Percentiles rank a stretch among this genome's conserved stretches.
These are phyloP conservation scores for Phyllosticta ampelicida DNA, from an alignment of 2,329 filamentous ascomycete species.

Conservation along the genomic window DNA sequence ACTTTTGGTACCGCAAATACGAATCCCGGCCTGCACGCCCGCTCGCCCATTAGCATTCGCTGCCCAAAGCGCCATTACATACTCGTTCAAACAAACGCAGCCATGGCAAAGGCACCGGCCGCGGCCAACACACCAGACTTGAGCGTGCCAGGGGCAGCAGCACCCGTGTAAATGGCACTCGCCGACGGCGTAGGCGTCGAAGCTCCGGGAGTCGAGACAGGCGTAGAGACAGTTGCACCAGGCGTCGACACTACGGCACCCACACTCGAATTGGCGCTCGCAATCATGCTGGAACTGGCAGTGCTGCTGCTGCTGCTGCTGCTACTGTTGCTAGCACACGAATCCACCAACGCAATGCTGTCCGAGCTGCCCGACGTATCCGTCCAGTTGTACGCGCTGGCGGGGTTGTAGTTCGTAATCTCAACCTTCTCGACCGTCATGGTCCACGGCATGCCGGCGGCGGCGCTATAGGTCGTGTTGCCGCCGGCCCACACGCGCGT, in stretches of 20 bases:
- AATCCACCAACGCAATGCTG: constrained; percentile 35
- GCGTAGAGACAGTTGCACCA: background rate
- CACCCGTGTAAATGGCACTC: background rate
- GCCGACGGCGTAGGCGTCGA: background rate
- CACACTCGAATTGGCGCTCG: background rate
- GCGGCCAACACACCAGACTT: background rate
- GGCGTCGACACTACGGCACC: background rate
- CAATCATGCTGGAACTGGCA: background rate
- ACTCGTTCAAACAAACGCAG: background rate
- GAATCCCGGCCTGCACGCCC: too few relatives aligned
- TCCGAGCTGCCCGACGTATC: constrained; percentile 38
- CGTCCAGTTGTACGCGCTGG: constrained; percentile 38
- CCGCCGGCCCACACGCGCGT: constrained; percentile 61
- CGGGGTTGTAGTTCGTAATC: constrained; percentile 43
- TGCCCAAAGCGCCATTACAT: background rate
- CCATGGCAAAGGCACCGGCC: background rate
- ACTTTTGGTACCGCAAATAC: too few relatives aligned
- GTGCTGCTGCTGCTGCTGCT: background rate
- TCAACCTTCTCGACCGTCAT: constrained; percentile 42
- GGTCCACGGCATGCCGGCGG: constrained; percentile 30
- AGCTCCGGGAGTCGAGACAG: background rate
- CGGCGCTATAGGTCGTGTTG: constrained; percentile 35
- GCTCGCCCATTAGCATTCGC: too few relatives aligned
- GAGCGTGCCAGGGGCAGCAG: background rate
- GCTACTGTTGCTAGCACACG: background rate